phyloP scores from a whole-genome alignment of 139 green algal genomes.

The Zygnema cylindricum region DNA sequence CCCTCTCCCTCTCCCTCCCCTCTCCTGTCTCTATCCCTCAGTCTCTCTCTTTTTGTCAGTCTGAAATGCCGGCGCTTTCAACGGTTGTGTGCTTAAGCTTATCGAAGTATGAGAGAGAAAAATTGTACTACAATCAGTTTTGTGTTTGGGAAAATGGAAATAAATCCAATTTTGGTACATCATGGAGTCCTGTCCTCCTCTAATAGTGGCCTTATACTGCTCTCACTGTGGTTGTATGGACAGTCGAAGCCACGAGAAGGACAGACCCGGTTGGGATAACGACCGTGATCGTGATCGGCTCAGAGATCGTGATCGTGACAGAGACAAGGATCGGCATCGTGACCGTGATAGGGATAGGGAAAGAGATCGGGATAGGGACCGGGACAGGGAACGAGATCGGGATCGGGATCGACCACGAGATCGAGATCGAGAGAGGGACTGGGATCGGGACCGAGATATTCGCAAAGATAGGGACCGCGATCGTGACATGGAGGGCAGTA shows the following conservation, averaged over 20 bases:
- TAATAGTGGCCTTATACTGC: too few species aligned
- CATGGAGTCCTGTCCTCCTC: too few species aligned
- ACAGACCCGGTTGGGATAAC: neutral
- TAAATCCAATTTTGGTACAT: too few species aligned
- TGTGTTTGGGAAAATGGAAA: too few species aligned
- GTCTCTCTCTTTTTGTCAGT: too few species aligned
- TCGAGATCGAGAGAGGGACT: neutral
- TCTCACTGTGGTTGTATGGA: too few species aligned
- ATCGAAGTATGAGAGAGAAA: too few species aligned
- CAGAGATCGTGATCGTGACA: constrained; percentile 30
- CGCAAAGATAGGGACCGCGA: neutral
- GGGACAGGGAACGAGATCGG: neutral
- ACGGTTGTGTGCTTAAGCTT: too few species aligned
- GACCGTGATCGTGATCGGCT: constrained; percentile 24
- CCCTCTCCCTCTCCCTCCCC: too few species aligned
- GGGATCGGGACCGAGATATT: neutral
- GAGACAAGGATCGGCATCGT: constrained; percentile 3
- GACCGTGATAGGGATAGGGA: constrained; percentile 26
- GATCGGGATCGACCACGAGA: neutral
- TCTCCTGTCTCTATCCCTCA: too few species aligned
- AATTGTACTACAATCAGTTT: too few species aligned
- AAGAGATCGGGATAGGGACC: constrained; percentile 17
- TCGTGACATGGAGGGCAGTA: neutral
- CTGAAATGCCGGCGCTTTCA: too few species aligned
- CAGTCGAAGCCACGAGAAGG: constrained; percentile 11